Conservation (phyloP, 2,329 filamentous ascomycete species). For the Talaromyces atroroseus region DNA sequence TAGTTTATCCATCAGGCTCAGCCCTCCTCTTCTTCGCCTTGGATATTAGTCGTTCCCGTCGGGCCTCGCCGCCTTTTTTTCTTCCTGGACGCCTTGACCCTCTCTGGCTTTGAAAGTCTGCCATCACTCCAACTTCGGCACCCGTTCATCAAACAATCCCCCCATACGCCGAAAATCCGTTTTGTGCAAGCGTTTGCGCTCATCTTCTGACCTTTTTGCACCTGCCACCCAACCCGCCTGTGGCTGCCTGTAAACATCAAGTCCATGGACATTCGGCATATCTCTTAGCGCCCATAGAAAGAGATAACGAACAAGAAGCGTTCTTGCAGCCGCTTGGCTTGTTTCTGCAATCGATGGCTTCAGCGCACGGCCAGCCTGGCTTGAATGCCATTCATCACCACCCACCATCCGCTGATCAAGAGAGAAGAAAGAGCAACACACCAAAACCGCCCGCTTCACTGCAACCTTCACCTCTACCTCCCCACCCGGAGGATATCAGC, state of each 20-base stretch:
- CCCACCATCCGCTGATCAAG: conserved; percentile 14
- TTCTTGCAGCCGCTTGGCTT: conserved; percentile 3
- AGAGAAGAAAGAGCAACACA: conserved; percentile 19
- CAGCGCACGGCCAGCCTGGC: conserved; percentile 40
- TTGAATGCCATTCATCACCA: conserved; percentile 47
- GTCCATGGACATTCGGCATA: neutral
- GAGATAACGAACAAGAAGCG: neutral
- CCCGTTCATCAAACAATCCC: neutral
- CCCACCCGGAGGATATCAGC: conserved; percentile 37
- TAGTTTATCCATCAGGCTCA: neutral
- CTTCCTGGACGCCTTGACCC: conserved; percentile 1
- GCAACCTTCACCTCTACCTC: conserved; percentile 50
- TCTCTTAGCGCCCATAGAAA: neutral
- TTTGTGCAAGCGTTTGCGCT: neutral
- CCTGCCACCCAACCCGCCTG: neutral
- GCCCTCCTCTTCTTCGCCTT: conserved; percentile 11
- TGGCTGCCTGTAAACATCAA: neutral
- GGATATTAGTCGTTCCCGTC: conserved; percentile 7
- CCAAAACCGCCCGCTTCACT: conserved; percentile 32
- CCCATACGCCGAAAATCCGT: neutral
- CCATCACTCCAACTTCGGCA: neutral
- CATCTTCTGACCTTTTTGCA: neutral
- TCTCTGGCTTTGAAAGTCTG: neutral
- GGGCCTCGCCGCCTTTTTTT: conserved; percentile 14
- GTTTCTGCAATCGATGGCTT: conserved; percentile 27